Evolutionary conservation across 345 rosid genomes (phyloP).

Genomic region (Nephelium lappaceum): DNA sequence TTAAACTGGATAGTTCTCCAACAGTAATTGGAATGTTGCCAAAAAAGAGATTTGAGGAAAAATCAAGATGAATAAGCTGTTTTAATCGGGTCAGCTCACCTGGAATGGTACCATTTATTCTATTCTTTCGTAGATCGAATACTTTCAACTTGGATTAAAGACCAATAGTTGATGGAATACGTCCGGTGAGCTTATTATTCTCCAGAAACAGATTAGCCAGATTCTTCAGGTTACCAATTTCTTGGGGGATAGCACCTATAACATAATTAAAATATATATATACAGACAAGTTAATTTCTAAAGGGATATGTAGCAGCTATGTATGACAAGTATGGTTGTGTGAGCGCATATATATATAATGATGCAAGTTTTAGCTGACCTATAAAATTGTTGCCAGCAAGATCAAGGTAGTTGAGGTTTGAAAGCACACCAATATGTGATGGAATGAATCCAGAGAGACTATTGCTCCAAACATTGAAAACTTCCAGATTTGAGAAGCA

Average conservation of each 20-base stretch:
- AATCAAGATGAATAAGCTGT: background rate
- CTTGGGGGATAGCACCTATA: too few species aligned
- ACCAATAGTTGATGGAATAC: slow-evolving; percentile 3
- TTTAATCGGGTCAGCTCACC: background rate
- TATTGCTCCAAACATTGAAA: background rate
- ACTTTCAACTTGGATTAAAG: background rate
- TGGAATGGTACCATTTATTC: background rate
- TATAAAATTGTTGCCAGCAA: too few species aligned
- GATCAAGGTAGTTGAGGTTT: background rate
- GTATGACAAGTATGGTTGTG: too few species aligned
- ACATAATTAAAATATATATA: too few species aligned
- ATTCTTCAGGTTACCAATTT: too few species aligned
- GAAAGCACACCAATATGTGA: background rate
- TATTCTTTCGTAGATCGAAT: background rate
- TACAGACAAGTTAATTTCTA: too few species aligned
- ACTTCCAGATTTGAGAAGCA: background rate
- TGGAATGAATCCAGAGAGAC: background rate
- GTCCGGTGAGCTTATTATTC: background rate
- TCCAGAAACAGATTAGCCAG: background rate
- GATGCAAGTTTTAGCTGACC: background rate
- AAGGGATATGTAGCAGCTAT: too few species aligned
- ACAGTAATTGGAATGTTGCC: background rate
- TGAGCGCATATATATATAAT: too few species aligned
- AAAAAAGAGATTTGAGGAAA: background rate
- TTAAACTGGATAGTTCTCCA: background rate